Evolutionary conservation across 768 basidiomycete species (phyloP).

Genomic region (Xanthoconium stramineum): DNA sequence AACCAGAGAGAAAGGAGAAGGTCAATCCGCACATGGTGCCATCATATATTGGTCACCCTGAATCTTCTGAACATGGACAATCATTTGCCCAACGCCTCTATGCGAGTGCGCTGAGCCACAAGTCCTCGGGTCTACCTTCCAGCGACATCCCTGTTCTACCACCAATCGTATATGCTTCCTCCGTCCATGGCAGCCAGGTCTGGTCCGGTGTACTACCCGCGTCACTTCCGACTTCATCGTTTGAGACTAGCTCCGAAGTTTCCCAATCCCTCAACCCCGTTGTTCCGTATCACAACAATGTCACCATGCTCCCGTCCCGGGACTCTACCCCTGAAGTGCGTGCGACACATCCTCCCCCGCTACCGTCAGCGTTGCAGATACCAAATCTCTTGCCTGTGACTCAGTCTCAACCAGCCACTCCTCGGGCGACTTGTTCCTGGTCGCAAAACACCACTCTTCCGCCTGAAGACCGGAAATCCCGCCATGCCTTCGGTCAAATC

Average conservation of each 20-base stretch:
- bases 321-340: neutral
- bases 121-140: slow-evolving; percentile 4
- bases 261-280: slow-evolving; percentile 4
- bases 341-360: neutral
- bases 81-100: slow-evolving; percentile 44
- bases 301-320: slow-evolving; percentile 7
- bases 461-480: neutral
- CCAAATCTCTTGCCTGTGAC: neutral
- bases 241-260: neutral
- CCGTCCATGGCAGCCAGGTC: neutral
- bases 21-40: neutral
- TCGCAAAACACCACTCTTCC: neutral
- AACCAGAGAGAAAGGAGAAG: slow-evolving; percentile 1
- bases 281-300: slow-evolving; percentile 19
- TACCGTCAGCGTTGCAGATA: neutral
- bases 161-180: neutral
- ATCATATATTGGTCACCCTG: neutral
- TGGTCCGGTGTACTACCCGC: neutral
- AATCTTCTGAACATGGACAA: slow-evolving; percentile 17
- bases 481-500: neutral
- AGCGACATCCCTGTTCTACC: slow-evolving; percentile 5
- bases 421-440: neutral
- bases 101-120: slow-evolving; percentile 35
- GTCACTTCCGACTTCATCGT: slow-evolving; percentile 3
- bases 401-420: neutral